Conservation (phyloP, 2,329 filamentous ascomycete species). For the Fusarium sp. region DNA sequence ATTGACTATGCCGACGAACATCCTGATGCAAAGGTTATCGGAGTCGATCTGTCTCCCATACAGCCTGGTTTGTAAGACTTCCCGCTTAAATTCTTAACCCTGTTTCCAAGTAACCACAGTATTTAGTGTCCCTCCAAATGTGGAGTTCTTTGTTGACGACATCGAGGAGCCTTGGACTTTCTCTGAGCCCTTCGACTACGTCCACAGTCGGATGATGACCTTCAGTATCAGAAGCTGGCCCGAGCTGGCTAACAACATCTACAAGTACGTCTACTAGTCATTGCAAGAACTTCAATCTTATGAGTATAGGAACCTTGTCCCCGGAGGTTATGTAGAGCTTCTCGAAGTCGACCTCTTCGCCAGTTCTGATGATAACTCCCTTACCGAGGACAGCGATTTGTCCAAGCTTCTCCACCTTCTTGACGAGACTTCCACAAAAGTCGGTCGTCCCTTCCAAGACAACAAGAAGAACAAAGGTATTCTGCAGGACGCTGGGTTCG, state of each 20-base stretch:
- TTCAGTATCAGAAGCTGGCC: conserved; percentile 37
- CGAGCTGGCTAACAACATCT: conserved; percentile 8
- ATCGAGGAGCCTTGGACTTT: conserved; percentile 36
- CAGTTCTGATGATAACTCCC: conserved; percentile 25
- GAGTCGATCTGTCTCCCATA: conserved; percentile 34
- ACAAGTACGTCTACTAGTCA: not conserved
- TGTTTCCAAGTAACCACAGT: too few relatives aligned
- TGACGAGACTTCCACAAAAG: conserved; percentile 16
- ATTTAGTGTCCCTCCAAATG: conserved; percentile 29
- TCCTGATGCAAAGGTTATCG: conserved; percentile 19
- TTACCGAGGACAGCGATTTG: conserved; percentile 12
- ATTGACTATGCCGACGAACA: conserved; percentile 28
- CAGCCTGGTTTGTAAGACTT: conserved; percentile 24
- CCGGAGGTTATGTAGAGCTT: conserved; percentile 28
- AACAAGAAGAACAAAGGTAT: conserved; percentile 31
- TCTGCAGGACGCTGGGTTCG: conserved; percentile 17
- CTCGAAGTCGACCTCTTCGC: conserved; percentile 31
- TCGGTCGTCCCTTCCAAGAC: conserved; percentile 32
- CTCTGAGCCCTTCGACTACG: conserved; percentile 33
- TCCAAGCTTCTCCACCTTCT: conserved; percentile 12
- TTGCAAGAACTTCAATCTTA: fast-evolving
- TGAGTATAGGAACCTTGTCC: conserved; percentile 15
- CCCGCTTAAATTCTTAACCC: too few relatives aligned
- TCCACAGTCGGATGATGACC: conserved; percentile 38
- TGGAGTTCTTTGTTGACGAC: conserved; percentile 37